Evolutionary conservation across 441 rosid genomes (phyloP).

Genomic region (Breynia disticha): DNA sequence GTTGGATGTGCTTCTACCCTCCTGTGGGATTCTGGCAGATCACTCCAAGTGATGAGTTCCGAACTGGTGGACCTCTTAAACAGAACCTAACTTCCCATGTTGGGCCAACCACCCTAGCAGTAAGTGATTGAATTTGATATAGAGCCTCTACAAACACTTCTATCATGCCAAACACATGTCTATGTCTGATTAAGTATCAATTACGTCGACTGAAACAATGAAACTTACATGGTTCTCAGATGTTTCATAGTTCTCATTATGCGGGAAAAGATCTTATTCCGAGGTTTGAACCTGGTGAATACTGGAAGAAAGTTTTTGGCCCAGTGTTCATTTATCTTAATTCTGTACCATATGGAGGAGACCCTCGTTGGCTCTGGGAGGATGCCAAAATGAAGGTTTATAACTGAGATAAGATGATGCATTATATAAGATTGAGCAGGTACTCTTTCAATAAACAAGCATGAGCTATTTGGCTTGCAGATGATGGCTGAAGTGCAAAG

Average conservation of each 20-base stretch:
- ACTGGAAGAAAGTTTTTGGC: constrained; percentile 93
- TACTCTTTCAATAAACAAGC: constrained; percentile 11
- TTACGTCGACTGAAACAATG: constrained; percentile 3
- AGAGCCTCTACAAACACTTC: constrained; percentile 2
- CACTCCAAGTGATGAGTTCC: constrained; percentile 85
- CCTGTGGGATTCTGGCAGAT: constrained; percentile 83
- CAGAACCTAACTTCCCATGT: constrained; percentile 95
- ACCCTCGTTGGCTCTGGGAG: constrained; percentile 58
- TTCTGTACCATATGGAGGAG: constrained; percentile 30
- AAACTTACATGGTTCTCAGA: constrained; percentile 28
- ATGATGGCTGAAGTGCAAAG: constrained; percentile 48
- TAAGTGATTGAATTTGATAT: constrained; percentile 26
- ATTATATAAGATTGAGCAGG: too few species aligned
- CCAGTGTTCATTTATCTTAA: constrained; percentile 74
- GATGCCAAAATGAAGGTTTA: constrained; percentile 74
- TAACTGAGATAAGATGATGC: too few species aligned
- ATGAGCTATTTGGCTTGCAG: constrained; percentile 25
- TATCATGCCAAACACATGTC: constrained; percentile 1
- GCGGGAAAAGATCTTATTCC: constrained; percentile 67
- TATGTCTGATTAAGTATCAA: not conserved
- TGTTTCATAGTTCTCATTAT: constrained; percentile 84
- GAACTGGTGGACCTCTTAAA: constrained; percentile 75
- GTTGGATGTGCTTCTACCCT: constrained; percentile 62
- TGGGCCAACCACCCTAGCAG: constrained; percentile 80
- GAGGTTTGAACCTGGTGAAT: constrained; percentile 48